Conservation (phyloP, 2,329 filamentous ascomycete genomes). For the Phaeomoniella chlamydospora region DNA sequence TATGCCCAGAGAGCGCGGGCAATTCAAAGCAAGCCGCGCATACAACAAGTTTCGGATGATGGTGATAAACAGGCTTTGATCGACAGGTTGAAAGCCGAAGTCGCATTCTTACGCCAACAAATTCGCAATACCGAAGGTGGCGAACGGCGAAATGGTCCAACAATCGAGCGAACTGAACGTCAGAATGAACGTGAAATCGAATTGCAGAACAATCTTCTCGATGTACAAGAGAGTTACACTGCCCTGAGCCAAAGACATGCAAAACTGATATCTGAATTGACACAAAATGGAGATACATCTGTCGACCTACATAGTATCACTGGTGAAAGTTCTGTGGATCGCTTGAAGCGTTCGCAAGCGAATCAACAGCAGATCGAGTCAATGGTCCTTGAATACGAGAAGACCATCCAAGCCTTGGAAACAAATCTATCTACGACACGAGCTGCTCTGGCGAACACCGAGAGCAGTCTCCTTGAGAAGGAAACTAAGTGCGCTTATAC, state of each 20-base stretch:
- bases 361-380: conserved; percentile 94
- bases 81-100: conserved; percentile 83
- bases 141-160: conserved; percentile 38
- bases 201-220: conserved; percentile 83
- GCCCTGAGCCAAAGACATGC: conserved; percentile 84
- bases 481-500: conserved; percentile 88
- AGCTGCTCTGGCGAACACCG: conserved; percentile 65
- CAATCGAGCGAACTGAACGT: conserved; percentile 62
- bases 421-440: conserved; percentile 82
- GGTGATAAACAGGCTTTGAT: conserved; percentile 89
- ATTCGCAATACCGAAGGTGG: conserved; percentile 68
- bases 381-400: conserved; percentile 94
- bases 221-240: conserved; percentile 88
- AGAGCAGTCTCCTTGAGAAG: conserved; percentile 77
- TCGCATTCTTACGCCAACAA: conserved; percentile 85
- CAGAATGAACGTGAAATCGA: conserved; percentile 68
- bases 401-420: conserved; percentile 90
- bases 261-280: conserved; percentile 88
- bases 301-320: conserved; percentile 42
- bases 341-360: conserved; percentile 84
- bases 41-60: conserved; percentile 79
- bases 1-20: conserved; percentile 92
- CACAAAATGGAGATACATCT: conserved; percentile 57
- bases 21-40: conserved; percentile 94
- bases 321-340: conserved; percentile 69